phyloP scores from a whole-genome alignment of 176 grass and related monocot species.

The Tillandsia fasciculata region DNA sequence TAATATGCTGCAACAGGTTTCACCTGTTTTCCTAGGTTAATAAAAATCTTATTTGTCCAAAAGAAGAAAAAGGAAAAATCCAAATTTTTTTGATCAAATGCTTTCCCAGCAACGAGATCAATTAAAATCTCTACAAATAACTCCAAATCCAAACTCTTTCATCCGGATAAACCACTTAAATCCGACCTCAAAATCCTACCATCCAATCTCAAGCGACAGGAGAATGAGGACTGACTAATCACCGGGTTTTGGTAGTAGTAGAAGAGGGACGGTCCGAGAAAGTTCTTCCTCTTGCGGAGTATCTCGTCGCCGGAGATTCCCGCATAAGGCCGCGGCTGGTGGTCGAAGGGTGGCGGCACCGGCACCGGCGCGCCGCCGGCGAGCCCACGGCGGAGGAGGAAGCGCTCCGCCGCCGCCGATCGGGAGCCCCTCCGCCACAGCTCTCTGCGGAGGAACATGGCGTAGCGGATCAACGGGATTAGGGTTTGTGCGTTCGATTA shows the following conservation, averaged over 20 bases:
- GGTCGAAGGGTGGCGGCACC: constrained; percentile 63
- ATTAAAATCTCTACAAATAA: neutral
- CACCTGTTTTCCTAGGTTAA: too few relatives aligned
- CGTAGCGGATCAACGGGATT: neutral
- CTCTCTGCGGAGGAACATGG: constrained; percentile 23
- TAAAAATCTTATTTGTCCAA: too few relatives aligned
- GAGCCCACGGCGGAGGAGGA: constrained; percentile 5
- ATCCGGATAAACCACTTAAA: neutral
- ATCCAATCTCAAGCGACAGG: too few relatives aligned
- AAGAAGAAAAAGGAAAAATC: neutral
- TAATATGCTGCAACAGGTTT: too few relatives aligned
- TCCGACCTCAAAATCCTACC: neutral
- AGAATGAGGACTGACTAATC: neutral
- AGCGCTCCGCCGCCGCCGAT: constrained; percentile 15
- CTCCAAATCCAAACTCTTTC: neutral
- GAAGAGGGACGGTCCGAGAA: constrained; percentile 84
- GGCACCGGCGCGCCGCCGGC: constrained; percentile 6
- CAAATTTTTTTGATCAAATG: neutral
- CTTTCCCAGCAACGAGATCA: too few relatives aligned
- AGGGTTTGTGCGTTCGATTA: neutral
- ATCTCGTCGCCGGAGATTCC: constrained; percentile 56
- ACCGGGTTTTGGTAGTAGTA: constrained; percentile 99
- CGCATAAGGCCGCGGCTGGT: constrained; percentile 52
- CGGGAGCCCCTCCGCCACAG: constrained; percentile 15
- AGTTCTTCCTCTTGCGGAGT: constrained; percentile 59